Evolutionary conservation across 2,329 filamentous ascomycete genomes (phyloP), one percentile per base, ranked within the genome.

Genomic region (Arthrobotrys iridis): DNA sequence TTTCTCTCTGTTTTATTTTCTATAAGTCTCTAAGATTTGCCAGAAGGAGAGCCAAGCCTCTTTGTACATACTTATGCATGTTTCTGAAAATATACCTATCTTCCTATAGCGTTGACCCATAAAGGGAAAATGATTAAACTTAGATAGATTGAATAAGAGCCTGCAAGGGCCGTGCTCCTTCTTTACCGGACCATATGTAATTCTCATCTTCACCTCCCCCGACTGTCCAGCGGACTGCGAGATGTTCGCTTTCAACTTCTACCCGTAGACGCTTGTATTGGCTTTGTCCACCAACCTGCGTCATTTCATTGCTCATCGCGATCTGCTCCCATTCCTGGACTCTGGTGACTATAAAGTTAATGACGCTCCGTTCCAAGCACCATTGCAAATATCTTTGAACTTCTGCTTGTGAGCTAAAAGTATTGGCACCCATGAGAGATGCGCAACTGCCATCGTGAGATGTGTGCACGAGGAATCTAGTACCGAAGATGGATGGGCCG

Each of bases 221-320:
- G 15, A 67, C 59, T 1, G 78, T 78, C 58, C 77, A 79, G 11
- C 77, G 70, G 35, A 79, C 55, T 28, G 68, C 60, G 15, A 79
- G 62, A 40, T 77, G 77, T 22, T 63, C 67, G 13, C 60, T 71
- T 45, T 77, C 78, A 18, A 78, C 78, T 37, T 79, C 78, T 22
- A 79, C 70, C 26, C 77, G 63, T 43, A 79, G 74, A 24, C 76
- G 77, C 45, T 76, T 78, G 22, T 77, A 77, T 30, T 77, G 70
- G 48, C 78, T 79, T 28, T 65, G 73, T 26, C 70, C 64, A 10
- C 68, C 67, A 60, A 68, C 67, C 10, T 77, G 77, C 45, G 77
- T 74, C 79, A 79, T 79, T 45, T 79, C 77, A 63, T 79, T 79
- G 24, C 78, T 77, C 65, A 78, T 77, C 8, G 78, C 79, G 55